Conservation (phyloP, 768 basidiomycete genomes). For the Cystobasidium ongulense region DNA sequence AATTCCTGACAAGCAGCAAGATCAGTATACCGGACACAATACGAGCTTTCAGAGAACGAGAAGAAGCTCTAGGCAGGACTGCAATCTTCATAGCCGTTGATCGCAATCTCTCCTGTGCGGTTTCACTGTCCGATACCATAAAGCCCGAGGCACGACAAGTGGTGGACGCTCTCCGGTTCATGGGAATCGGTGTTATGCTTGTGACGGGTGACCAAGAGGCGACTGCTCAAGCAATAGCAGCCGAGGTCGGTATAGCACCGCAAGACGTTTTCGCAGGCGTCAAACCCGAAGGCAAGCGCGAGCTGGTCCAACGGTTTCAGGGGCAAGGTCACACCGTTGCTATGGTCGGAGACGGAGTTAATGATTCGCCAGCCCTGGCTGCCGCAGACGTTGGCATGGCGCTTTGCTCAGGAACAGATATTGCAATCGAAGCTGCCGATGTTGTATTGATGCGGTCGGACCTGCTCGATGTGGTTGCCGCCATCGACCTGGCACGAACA, state of each 20-base stretch:
- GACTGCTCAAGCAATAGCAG: conserved; percentile 81
- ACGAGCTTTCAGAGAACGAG: conserved; percentile 59
- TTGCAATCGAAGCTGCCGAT: conserved; percentile 96
- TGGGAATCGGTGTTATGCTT: conserved; percentile 89
- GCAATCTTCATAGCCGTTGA: conserved; percentile 74
- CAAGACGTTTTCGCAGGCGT: conserved; percentile 83
- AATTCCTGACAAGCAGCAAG: conserved; percentile 53
- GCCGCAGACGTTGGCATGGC: conserved; percentile 95
- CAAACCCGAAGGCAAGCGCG: conserved; percentile 91
- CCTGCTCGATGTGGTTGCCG: conserved; percentile 92
- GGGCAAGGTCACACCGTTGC: conserved; percentile 59
- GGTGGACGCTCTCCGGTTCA: conserved; percentile 65
- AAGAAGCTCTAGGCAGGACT: conserved; percentile 66
- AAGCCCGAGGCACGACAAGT: conserved; percentile 78
- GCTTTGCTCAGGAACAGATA: conserved; percentile 87
- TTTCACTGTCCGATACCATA: conserved; percentile 78
- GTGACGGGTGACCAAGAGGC: conserved; percentile 84
- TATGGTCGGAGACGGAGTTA: conserved; percentile 99
- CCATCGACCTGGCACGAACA: conserved; percentile 74
- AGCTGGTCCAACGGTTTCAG: conserved; percentile 70
- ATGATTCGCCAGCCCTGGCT: conserved; percentile 94
- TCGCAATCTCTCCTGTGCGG: conserved; percentile 61
- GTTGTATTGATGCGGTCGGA: conserved; percentile 96
- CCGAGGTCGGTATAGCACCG: conserved; percentile 73
- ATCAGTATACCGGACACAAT: conserved; percentile 55